Percentiles rank a stretch among this genome's conserved stretches.
Conservation (phyloP, 495 filamentous ascomycete species). For the Neurospora pannonica region DNA sequence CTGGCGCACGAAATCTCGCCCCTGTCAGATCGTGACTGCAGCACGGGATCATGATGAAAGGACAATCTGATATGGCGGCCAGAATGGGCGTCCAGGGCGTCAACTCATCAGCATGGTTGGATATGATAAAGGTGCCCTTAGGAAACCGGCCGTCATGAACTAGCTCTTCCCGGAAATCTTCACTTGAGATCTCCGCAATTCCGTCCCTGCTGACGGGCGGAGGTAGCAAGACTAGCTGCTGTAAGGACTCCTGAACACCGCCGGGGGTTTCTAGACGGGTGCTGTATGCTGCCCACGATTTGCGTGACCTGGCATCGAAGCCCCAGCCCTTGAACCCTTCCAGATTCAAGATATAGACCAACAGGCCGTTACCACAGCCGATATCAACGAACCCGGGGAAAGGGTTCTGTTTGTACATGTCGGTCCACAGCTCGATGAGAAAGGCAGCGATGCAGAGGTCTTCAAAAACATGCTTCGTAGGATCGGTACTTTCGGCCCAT, state of each 20-base stretch:
- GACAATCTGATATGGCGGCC: conserved; percentile 59
- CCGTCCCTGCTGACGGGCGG: conserved; percentile 27
- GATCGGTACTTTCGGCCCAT: conserved; percentile 84
- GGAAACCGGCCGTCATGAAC: conserved; percentile 67
- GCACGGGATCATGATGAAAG: conserved; percentile 89
- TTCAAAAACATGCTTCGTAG: conserved; percentile 88
- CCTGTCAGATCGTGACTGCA: conserved; percentile 85
- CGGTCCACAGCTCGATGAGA: conserved; percentile 81
- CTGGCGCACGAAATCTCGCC: conserved; percentile 57
- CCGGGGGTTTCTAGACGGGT: conserved; percentile 26
- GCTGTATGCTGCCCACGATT: conserved; percentile 71
- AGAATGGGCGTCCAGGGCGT: conserved; percentile 93
- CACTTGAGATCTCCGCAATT: conserved; percentile 6
- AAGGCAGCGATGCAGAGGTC: conserved; percentile 90
- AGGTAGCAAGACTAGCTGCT: conserved; percentile 69
- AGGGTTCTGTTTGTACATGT: conserved; percentile 56
- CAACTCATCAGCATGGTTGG: conserved; percentile 92
- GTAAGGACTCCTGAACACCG: conserved; percentile 35
- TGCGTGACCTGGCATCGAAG: conserved; percentile 76
- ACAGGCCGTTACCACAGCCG: conserved; percentile 87
- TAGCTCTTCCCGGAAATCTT: conserved; percentile 21
- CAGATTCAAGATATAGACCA: conserved; percentile 72
- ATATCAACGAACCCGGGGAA: conserved; percentile 95
- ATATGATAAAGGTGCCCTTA: conserved; percentile 78
- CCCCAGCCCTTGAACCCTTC: conserved; percentile 86